Percentiles rank a stretch among this genome's conserved stretches.
These are phyloP conservation scores for Neonectria ditissima DNA, from an alignment of 2,329 filamentous ascomycete species.

Conservation along the genomic window DNA sequence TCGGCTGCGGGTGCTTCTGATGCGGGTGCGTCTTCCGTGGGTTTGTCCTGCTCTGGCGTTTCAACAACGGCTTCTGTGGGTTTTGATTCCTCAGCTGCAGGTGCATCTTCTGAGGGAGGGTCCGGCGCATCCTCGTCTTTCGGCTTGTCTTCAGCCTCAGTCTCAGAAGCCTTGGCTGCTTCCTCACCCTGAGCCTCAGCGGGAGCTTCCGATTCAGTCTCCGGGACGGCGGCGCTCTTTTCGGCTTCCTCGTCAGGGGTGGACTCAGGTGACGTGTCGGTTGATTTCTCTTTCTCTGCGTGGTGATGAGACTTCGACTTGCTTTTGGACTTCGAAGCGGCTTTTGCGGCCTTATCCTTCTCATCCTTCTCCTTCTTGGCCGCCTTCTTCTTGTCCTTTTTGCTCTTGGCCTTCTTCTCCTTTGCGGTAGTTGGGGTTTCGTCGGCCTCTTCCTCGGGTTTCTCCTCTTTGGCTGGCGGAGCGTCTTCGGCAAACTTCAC, in stretches of 20 bases:
- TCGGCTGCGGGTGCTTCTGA: constrained; percentile 8
- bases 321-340: not conserved
- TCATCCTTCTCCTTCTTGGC: constrained; percentile 19
- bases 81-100: constrained; percentile 1
- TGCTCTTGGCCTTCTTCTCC: constrained; percentile 37
- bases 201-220: not conserved
- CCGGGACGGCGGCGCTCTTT: not conserved
- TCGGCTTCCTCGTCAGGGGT: constrained; percentile 18
- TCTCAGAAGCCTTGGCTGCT: not conserved
- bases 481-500: constrained; percentile 20
- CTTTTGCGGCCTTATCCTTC: constrained; percentile 26
- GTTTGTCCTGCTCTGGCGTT: constrained; percentile 6
- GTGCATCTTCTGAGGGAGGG: constrained; percentile 11
- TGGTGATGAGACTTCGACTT: constrained; percentile 8
- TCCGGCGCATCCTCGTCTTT: not conserved
- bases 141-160: not conserved
- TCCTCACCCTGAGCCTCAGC: constrained; percentile 18
- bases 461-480: constrained; percentile 14
- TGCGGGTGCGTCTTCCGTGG: constrained; percentile 10
- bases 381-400: constrained; percentile 23
- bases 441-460: constrained; percentile 18
- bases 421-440: constrained; percentile 20
- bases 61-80: not conserved
- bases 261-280: not conserved
- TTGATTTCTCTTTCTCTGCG: not conserved